Evolutionary conservation across 139 green algal genomes (phyloP), one percentile per base, ranked within the genome.

Genomic region (Gonium pectorale): DNA sequence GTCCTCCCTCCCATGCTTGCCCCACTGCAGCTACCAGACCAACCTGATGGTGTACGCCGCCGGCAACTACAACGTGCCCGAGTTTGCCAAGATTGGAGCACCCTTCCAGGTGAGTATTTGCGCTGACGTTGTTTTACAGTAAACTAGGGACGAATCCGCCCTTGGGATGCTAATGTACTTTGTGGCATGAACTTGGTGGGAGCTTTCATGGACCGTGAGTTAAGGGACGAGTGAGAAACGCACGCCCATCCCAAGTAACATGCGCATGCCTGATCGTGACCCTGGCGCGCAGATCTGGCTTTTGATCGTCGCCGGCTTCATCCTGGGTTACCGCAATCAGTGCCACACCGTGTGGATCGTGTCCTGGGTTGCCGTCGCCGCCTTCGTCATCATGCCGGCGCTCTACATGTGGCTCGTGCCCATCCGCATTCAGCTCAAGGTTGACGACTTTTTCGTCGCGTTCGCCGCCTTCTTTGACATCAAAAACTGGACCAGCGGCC

Each of bases 21-120:
- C 78, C 46, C 93, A 90, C 38, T 93, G 91, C 86, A 46, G 68
- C 38, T 95, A 95, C 86, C 92, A 95, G 85, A 88, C 62, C 79
- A 95, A 96, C 88, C 87, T 96, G 22, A 96, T 96, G 93, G 91
- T 94, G 24, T 93, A 89, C 71, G 84, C 81, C 21, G 89, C 92
- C 6, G 92, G 92, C n/a, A 89, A 90, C 37, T 95, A 95, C 85
- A 64, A 67, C 17, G 41, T 77, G 9, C 66, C 37, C n/a, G n/a
- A 95, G 75, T 95, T 95, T 66, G 63, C 90, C 4, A 85, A 66
- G 8, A 89, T 93, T 44, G 92, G 92, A 2, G 79, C 59, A 1
- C 88, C 86, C 27, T 90, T 89, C 81, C 89, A 94, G 62, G 52
- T n/a, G n/a, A n/a, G n/a, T n/a, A n/a, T n/a, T n/a, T n/a, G n/a